These are phyloP conservation scores for Dryas alaskensis DNA, from an alignment of 306 rosid species.

Conservation along the genomic window DNA sequence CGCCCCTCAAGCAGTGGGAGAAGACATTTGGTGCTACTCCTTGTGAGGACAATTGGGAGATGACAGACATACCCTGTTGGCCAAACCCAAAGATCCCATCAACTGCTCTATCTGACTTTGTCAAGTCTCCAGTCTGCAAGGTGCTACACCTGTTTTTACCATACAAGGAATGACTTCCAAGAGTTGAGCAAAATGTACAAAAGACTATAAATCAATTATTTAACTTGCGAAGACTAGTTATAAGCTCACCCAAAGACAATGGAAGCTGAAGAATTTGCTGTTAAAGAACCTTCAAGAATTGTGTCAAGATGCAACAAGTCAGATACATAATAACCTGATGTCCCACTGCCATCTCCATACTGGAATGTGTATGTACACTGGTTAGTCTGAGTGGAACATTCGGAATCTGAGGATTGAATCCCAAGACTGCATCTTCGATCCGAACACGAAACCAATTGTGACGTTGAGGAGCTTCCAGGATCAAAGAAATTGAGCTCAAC, in stretches of 20 bases:
- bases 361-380: slow-evolving; percentile 81
- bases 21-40: slow-evolving; percentile 80
- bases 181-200: slow-evolving; percentile 25
- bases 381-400: slow-evolving; percentile 64
- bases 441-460: slow-evolving; percentile 67
- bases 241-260: slow-evolving; percentile 80
- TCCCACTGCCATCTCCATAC: slow-evolving; percentile 98
- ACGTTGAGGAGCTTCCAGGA: slow-evolving; percentile 67
- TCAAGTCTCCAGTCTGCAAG: slow-evolving; percentile 81
- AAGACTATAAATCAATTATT: slow-evolving; percentile 3
- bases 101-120: slow-evolving; percentile 83
- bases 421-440: slow-evolving; percentile 72
- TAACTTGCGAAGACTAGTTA: slow-evolving; percentile 10
- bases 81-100: slow-evolving; percentile 98
- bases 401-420: slow-evolving; percentile 66
- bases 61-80: slow-evolving; percentile 75
- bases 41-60: slow-evolving; percentile 88
- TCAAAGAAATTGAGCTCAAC: slow-evolving; percentile 69
- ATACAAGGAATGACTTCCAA: slow-evolving; percentile 32
- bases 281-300: slow-evolving; percentile 53
- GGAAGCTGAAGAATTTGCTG: slow-evolving; percentile 70
- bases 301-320: slow-evolving; percentile 68
- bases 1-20: slow-evolving; percentile 96
- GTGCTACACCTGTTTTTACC: slow-evolving; percentile 79
- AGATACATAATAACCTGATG: slow-evolving; percentile 79